A percentile compares a stretch with the other conserved stretches of the same genome.
These are phyloP conservation scores for Pyrenula massariospora DNA, from an alignment of 495 filamentous ascomycete genomes.

Conservation along the genomic window DNA sequence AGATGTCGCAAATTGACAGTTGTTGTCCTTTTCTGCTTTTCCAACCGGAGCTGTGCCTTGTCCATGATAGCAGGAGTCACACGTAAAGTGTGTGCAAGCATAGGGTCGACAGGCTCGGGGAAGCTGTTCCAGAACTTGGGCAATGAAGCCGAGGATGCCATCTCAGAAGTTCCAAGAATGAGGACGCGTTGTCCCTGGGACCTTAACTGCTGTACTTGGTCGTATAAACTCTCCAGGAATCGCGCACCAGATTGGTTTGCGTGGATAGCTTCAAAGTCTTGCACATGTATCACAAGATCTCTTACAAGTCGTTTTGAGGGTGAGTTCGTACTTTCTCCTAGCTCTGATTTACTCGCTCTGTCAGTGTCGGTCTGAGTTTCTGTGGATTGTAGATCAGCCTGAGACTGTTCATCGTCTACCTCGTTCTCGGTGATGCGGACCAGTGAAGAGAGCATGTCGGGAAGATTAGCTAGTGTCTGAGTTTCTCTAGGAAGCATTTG, in stretches of 20 bases:
- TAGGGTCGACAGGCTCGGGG: conserved; percentile 34
- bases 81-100: conserved; percentile 40
- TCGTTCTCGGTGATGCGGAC: no score
- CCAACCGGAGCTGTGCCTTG: conserved; percentile 23
- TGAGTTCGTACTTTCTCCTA: conserved; percentile 7
- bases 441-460: no score
- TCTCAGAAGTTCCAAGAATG: conserved; percentile 57
- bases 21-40: conserved; percentile 36
- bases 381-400: no score
- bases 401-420: no score
- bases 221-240: conserved; percentile 45
- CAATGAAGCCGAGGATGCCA: conserved; percentile 14
- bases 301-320: no score
- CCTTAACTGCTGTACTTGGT: background rate
- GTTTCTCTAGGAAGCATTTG: no score
- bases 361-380: conserved; percentile 5
- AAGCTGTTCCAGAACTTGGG: conserved; percentile 35
- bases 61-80: conserved; percentile 27
- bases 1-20: conserved; percentile 62
- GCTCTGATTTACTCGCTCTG: conserved; percentile 2
- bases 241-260: conserved; percentile 47
- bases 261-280: conserved; percentile 68
- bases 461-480: no score
- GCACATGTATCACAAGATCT: conserved; percentile 59
- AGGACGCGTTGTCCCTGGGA: conserved; percentile 52